A percentile compares a stretch with the other conserved stretches of the same genome.
These are phyloP conservation scores for Pittosporum tobira DNA, from an alignment of 129 eudicot species.

Conservation along the genomic window DNA sequence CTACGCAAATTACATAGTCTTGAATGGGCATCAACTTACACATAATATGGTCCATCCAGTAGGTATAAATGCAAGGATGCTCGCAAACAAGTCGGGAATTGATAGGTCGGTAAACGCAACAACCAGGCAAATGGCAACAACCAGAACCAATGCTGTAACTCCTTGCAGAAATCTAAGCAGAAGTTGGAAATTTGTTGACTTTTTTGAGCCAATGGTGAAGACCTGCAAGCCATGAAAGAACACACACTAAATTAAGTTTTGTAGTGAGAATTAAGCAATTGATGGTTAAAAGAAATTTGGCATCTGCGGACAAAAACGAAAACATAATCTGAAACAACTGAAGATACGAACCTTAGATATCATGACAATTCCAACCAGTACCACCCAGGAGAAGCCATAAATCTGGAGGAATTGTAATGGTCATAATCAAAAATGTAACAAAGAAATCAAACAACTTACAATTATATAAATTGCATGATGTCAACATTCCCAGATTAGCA, in stretches of 20 bases:
- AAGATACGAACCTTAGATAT: constrained; percentile 62
- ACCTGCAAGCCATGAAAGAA: constrained; percentile 38
- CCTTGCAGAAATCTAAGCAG: constrained; percentile 86
- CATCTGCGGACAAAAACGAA: not conserved
- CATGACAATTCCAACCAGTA: constrained; percentile 59
- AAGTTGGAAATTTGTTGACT: constrained; percentile 65
- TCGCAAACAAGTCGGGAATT: constrained; percentile 69
- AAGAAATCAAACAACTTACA: not conserved
- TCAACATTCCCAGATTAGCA: not conserved
- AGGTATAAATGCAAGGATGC: constrained; percentile 88
- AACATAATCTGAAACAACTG: not conserved
- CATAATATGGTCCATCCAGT: constrained; percentile 88
- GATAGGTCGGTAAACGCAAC: constrained; percentile 53
- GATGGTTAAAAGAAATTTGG: not conserved
- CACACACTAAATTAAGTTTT: not conserved
- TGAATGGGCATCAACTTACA: constrained; percentile 39
- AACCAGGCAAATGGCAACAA: constrained; percentile 62
- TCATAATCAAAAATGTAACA: constrained; percentile 15
- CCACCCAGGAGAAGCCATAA: constrained; percentile 93
- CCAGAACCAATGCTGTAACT: constrained; percentile 61
- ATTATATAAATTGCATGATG: not conserved
- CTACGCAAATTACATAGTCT: not conserved
- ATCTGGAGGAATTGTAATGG: constrained; percentile 31
- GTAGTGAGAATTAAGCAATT: not conserved
- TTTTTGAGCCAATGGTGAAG: constrained; percentile 66